phyloP scores from a whole-genome alignment of 148 eudicot species.

The Vaccinium corymbosum region DNA sequence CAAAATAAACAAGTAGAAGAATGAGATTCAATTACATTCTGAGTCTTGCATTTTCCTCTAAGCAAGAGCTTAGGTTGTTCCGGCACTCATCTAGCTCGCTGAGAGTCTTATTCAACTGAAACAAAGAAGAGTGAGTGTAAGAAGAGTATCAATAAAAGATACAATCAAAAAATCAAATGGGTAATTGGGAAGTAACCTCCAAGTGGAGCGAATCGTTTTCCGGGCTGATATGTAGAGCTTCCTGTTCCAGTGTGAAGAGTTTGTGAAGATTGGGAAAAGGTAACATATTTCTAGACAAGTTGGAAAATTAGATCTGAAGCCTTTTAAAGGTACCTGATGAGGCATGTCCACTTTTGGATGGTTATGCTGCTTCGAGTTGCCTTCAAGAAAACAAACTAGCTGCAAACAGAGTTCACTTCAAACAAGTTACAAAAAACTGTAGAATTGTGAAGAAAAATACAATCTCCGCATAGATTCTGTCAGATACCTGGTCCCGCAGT shows the following conservation, averaged over 20 bases:
- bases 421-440: constrained; percentile 14
- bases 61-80: constrained; percentile 57
- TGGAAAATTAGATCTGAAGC: neutral
- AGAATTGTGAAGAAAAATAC: neutral
- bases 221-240: constrained; percentile 20
- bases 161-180: neutral
- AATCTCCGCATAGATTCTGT: neutral
- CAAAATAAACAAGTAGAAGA: neutral
- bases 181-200: constrained; percentile 42
- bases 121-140: constrained; percentile 12
- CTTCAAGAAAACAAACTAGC: constrained; percentile 53
- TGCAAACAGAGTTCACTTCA: constrained; percentile 29
- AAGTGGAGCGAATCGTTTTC: constrained; percentile 33
- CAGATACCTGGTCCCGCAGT: constrained; percentile 72
- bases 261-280: neutral
- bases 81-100: constrained; percentile 59
- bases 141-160: neutral
- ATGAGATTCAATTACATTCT: constrained; percentile 42
- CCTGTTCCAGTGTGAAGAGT: constrained; percentile 30
- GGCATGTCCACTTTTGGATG: constrained; percentile 24
- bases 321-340: constrained; percentile 33
- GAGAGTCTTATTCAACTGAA: constrained; percentile 47
- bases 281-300: neutral
- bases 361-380: constrained; percentile 37
- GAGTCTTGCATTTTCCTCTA: constrained; percentile 58